Percentiles rank a stretch among this genome's conserved stretches.
These are phyloP conservation scores for Maudiozyma bulderi DNA, from an alignment of 805 yeast species.

Conservation along the genomic window DNA sequence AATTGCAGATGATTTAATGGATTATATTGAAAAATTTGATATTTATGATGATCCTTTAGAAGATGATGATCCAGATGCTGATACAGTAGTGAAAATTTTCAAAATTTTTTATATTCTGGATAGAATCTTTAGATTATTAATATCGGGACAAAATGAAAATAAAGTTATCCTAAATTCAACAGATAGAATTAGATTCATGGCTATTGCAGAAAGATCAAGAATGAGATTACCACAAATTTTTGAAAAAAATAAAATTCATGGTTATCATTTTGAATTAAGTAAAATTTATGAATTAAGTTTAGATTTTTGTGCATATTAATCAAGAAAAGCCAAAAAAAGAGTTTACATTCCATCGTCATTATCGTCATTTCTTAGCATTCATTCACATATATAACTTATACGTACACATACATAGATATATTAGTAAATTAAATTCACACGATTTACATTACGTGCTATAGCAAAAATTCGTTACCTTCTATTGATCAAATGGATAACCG, in stretches of 20 bases:
- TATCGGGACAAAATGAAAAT: slow-evolving; percentile 31
- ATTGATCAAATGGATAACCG: slow-evolving; percentile 14
- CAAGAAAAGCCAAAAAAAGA: not conserved
- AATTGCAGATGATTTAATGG: slow-evolving; percentile 59
- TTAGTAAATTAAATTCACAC: too few relatives aligned
- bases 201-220: slow-evolving; percentile 46
- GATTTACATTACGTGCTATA: not conserved
- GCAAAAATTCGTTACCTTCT: not conserved
- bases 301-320: slow-evolving; percentile 24
- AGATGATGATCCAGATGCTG: slow-evolving; percentile 8
- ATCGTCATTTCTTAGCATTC: not conserved
- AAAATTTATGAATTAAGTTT: slow-evolving; percentile 36
- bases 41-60: slow-evolving; percentile 11
- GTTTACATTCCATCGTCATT: not conserved
- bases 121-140: slow-evolving; percentile 30
- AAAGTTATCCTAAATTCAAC: slow-evolving; percentile 35
- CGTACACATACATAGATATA: not conserved
- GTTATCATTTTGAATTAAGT: slow-evolving; percentile 37
- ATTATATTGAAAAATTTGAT: slow-evolving; percentile 41
- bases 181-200: slow-evolving; percentile 41
- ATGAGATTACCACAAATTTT: slow-evolving; percentile 31
- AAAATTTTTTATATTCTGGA: slow-evolving; percentile 34
- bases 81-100: slow-evolving; percentile 29
- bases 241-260: slow-evolving; percentile 29
- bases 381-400: not conserved